Evolutionary conservation across 2,329 filamentous ascomycete species (phyloP).

Genomic region (Penicillium sumatraense): DNA sequence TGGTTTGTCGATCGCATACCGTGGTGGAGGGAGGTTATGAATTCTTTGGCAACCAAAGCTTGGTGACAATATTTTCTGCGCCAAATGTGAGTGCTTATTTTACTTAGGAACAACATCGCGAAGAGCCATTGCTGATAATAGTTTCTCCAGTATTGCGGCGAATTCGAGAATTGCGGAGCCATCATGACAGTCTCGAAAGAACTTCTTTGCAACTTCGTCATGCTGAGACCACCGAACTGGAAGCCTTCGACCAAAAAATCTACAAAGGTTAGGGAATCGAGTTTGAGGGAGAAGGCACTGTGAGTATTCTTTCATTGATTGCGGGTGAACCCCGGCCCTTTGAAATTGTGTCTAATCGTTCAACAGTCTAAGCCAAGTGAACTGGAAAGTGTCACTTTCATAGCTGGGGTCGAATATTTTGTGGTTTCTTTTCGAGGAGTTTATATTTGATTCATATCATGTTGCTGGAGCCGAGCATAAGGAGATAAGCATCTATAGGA

Average conservation of each 20-base stretch:
- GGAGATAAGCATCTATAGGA: no score
- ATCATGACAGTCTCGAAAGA: constrained; percentile 98
- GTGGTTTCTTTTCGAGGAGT: neutral
- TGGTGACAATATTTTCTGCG: constrained; percentile 97
- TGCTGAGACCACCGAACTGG: constrained; percentile 96
- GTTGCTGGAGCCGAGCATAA: no score
- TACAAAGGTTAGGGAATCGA: constrained; percentile 71
- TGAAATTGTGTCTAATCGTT: neutral
- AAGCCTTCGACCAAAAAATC: constrained; percentile 97
- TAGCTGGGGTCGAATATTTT: neutral
- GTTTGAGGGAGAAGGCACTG: constrained; percentile 14
- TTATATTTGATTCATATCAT: neutral
- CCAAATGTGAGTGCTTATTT: constrained; percentile 75
- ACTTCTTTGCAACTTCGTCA: constrained; percentile 92
- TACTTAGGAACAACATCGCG: neutral
- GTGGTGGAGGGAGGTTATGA: constrained; percentile 99
- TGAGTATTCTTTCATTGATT: neutral
- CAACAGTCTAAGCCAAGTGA: constrained; percentile 9
- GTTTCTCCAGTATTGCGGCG: constrained; percentile 77
- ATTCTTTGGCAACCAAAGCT: constrained; percentile 91
- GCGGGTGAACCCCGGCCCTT: neutral
- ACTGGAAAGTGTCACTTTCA: constrained; percentile 1
- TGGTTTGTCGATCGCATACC: constrained; percentile 98
- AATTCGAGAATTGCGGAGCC: constrained; percentile 99
- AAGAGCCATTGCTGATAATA: constrained; percentile 28